Conservation (phyloP, 2,329 filamentous ascomycete genomes). For the Moelleriella libera region DNA sequence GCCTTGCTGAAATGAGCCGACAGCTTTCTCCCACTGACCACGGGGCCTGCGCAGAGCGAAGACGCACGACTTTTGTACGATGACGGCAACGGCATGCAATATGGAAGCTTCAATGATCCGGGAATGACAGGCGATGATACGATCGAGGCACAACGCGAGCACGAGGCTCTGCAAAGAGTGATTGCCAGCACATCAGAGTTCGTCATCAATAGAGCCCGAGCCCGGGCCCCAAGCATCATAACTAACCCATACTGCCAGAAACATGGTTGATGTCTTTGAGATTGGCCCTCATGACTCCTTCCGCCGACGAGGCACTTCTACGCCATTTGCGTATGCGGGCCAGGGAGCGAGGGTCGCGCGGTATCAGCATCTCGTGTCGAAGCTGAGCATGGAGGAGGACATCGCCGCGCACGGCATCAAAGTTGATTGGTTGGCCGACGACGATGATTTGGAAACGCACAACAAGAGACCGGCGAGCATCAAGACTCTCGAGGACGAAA, state of each 20-base stretch:
- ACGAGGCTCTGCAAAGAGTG: slow-evolving; percentile 48
- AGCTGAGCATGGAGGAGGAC: slow-evolving; percentile 34
- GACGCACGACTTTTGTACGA: slow-evolving; percentile 46
- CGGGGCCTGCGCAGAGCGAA: slow-evolving; percentile 30
- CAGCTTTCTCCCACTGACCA: slow-evolving; percentile 3
- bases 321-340: slow-evolving; percentile 33
- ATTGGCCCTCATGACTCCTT: slow-evolving; percentile 38
- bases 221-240: neutral
- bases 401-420: slow-evolving; percentile 25
- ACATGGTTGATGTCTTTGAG: slow-evolving; percentile 55
- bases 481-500: slow-evolving; percentile 18
- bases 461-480: slow-evolving; percentile 19
- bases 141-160: slow-evolving; percentile 48
- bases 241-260: slow-evolving; percentile 25
- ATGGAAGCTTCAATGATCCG: slow-evolving; percentile 48
- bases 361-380: slow-evolving; percentile 48
- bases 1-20: neutral
- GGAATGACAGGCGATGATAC: slow-evolving; percentile 41
- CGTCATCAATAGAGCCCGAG: slow-evolving; percentile 7
- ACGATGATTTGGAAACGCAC: slow-evolving; percentile 34
- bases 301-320: slow-evolving; percentile 17
- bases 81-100: slow-evolving; percentile 42
- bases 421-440: slow-evolving; percentile 41
- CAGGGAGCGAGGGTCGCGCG: slow-evolving; percentile 41
- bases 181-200: slow-evolving; percentile 52